phyloP scores from a whole-genome alignment of 2,329 filamentous ascomycete species.

The Arthrobotrys sinensis region DNA sequence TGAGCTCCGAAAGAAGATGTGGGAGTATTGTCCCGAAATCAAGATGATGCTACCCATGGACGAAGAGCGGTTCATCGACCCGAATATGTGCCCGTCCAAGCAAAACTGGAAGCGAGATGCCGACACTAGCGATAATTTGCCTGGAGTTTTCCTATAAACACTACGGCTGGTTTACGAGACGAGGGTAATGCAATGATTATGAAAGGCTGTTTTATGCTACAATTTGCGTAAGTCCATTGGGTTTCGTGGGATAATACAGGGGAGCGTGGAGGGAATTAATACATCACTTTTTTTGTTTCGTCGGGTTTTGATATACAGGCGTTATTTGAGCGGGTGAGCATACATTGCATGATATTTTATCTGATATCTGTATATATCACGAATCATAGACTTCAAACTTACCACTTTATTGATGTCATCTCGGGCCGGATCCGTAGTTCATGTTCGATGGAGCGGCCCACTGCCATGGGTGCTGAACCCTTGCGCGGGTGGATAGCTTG shows the following conservation, averaged over 20 bases:
- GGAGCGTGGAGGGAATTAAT: no score
- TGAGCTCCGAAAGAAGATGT: conserved; percentile 71
- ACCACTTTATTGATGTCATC: not conserved
- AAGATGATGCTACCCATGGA: conserved; percentile 75
- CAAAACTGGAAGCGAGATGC: conserved; percentile 69
- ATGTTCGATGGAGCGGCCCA: no score
- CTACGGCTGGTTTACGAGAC: not conserved
- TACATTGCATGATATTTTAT: conserved; percentile 4
- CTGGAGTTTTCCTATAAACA: conserved; percentile 16
- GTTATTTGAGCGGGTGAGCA: conserved; percentile 11
- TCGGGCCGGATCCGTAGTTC: not conserved
- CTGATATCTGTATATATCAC: not conserved
- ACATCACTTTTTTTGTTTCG: not conserved
- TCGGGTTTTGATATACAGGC: not conserved
- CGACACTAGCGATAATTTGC: conserved; percentile 33
- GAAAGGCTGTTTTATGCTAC: not conserved
- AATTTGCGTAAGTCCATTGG: not conserved
- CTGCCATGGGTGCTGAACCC: conserved; percentile 23
- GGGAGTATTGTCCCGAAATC: conserved; percentile 74
- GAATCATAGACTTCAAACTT: not conserved
- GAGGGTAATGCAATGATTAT: not conserved
- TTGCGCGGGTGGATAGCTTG: conserved; percentile 14
- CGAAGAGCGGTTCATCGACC: conserved; percentile 68
- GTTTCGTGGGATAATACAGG: not conserved
- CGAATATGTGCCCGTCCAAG: conserved; percentile 71